Base-by-base conservation (phyloP, 2,329 filamentous ascomycete species). In the Colletotrichum lindemuthianum region DNA sequence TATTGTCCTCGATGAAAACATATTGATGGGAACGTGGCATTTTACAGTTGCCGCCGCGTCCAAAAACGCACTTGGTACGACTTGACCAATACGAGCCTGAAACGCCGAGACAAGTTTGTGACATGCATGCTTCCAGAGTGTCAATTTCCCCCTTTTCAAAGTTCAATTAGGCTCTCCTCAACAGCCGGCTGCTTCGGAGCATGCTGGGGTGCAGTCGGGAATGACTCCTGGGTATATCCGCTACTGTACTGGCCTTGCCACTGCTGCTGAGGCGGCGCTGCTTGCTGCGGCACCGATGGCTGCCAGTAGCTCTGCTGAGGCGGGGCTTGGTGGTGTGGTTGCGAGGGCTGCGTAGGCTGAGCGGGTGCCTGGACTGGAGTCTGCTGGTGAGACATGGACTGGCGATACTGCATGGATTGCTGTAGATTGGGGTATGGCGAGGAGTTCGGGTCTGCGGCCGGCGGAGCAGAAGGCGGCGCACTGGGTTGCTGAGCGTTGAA, bases 151-250 rank as follows among this genome's bases (percentile, higher is more conserved):
- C 43, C 48, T 15, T 16, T 45, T 73, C 70, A 94, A 67, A 95
- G 82, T 76, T 96, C 92, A 76, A 96, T 96, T 72, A 96, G 78
- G 63, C 88, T 90, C 77, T 95, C 92, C 76, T 95, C 92, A 50
- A 90, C 84, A 1, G 80, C 84, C 12, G 85, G 85, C 71, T 82
- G 81, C 73, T 76, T 78, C 11, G 86, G 87, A 34, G 86, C 83
- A 74, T 90, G 86, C 64, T 89, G 86, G 13, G 88, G 88, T 34
- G 86, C 87, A 2, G 85, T 81, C 1, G 91, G 90, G 71, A 92
- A 92, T 3, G 84, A 79, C 32, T 89, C 86, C 71, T 87, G 86
- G 3, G 76, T 78, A 70, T 87, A 89, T 7, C 82, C 79, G 76
- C 74, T 68, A 69, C 54, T 73, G 72, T 61, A 75, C 54, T 50